These are phyloP conservation scores for Aureobasidium sp. DNA, from an alignment of 2,329 filamentous ascomycete species.

Conservation along the genomic window DNA sequence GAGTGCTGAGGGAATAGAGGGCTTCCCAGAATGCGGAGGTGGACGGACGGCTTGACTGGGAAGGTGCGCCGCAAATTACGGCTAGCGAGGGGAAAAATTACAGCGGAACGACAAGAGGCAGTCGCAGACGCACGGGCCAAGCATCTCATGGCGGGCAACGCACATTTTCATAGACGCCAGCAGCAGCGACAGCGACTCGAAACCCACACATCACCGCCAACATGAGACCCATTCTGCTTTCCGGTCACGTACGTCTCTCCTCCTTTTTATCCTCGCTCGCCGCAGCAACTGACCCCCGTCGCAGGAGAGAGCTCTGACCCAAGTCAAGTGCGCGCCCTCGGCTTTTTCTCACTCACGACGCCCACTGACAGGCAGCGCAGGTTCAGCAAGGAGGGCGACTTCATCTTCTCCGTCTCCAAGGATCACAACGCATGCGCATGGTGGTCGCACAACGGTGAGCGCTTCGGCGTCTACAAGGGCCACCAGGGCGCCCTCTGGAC, in stretches of 20 bases:
- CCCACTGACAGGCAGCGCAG: constrained; percentile 36
- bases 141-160: background rate
- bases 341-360: background rate
- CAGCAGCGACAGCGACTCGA: constrained; percentile 3
- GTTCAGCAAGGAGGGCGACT: constrained; percentile 91
- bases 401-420: constrained; percentile 92
- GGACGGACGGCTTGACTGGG: background rate
- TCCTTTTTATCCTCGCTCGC: background rate
- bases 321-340: constrained; percentile 63
- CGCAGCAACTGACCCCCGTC: background rate
- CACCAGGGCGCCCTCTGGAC: constrained; percentile 99
- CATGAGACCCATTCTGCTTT: constrained; percentile 95
- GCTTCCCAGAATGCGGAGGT: background rate
- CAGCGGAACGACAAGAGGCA: background rate
- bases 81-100: background rate
- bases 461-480: constrained; percentile 91
- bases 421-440: constrained; percentile 96
- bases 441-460: constrained; percentile 97
- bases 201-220: constrained; percentile 35
- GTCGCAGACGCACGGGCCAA: constrained; percentile 5
- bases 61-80: background rate
- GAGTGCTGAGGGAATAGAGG: background rate
- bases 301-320: constrained; percentile 84
- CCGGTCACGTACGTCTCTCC: constrained; percentile 67
- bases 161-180: constrained; percentile 13